A percentile compares a stretch with the other conserved stretches of the same genome.
Conservation (phyloP, 192 early-diverging fungal genomes). For the Phlyctochytrium arcticum region DNA sequence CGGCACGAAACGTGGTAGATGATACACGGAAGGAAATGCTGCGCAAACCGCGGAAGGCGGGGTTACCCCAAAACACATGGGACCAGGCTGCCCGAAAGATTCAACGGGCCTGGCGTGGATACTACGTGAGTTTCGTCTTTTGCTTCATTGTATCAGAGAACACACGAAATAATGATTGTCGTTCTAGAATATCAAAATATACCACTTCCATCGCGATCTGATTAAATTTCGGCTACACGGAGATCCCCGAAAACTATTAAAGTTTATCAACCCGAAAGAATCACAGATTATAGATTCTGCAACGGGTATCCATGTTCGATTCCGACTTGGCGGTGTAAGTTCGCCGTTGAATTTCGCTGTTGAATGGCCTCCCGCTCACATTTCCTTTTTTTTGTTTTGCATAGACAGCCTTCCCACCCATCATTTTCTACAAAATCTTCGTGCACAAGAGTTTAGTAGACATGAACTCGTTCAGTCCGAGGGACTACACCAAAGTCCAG, state of each 20-base stretch:
- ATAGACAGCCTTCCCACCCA: slow-evolving; percentile 49
- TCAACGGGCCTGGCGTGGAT: slow-evolving; percentile 44
- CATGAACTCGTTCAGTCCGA: slow-evolving; percentile 58
- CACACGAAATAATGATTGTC: slow-evolving; percentile 10
- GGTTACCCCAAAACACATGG: slow-evolving; percentile 19
- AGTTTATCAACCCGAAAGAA: slow-evolving; percentile 60
- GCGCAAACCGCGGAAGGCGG: slow-evolving; percentile 25
- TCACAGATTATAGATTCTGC: slow-evolving; percentile 46
- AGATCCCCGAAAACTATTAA: slow-evolving; percentile 45
- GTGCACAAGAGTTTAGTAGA: slow-evolving; percentile 50
- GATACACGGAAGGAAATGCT: slow-evolving; percentile 35
- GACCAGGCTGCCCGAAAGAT: slow-evolving; percentile 44
- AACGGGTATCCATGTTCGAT: slow-evolving; percentile 47
- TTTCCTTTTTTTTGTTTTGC: background rate
- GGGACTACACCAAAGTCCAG: slow-evolving; percentile 47
- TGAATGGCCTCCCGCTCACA: background rate
- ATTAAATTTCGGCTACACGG: slow-evolving; percentile 52
- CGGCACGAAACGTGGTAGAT: background rate
- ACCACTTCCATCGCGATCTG: slow-evolving; percentile 49
- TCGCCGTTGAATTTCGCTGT: background rate
- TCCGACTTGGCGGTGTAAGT: slow-evolving; percentile 55
- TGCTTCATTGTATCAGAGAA: background rate
- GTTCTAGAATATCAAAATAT: slow-evolving; percentile 45
- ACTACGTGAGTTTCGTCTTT: slow-evolving; percentile 37
- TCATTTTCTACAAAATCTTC: slow-evolving; percentile 61